Percentiles rank a stretch among this genome's conserved stretches.
Evolutionary conservation across 257 asterid species (phyloP).

Genomic region (Rubia yunnanensis): DNA sequence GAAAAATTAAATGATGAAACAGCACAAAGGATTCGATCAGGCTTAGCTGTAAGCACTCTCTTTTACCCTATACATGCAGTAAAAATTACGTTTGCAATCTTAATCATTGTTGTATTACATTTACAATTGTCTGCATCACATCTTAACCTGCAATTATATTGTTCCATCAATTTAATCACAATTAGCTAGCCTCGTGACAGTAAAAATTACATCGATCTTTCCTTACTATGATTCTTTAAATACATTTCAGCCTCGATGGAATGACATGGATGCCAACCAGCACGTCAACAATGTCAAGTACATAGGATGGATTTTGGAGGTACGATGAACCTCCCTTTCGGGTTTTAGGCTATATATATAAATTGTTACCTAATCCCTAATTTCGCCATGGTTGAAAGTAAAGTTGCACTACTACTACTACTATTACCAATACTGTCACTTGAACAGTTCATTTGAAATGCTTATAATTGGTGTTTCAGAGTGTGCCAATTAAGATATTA

Average conservation of each 20-base stretch:
- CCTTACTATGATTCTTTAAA: not conserved
- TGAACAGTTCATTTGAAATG: not conserved
- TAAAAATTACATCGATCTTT: no score
- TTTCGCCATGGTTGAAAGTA: no score
- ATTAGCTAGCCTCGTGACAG: no score
- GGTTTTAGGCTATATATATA: not conserved
- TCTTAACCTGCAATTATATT: no score
- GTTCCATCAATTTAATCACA: no score
- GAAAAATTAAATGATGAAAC: constrained; percentile 56
- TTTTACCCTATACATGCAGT: not conserved
- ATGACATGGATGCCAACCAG: constrained; percentile 88
- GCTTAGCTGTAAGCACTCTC: constrained; percentile 50
- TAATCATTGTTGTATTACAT: no score
- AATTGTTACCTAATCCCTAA: no score
- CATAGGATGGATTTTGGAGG: constrained; percentile 90
- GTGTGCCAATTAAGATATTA: constrained; percentile 55
- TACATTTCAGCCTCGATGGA: constrained; percentile 69
- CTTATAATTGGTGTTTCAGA: constrained; percentile 28
- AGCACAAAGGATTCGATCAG: constrained; percentile 43
- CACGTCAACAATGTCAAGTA: constrained; percentile 87
- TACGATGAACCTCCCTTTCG: constrained; percentile 11
- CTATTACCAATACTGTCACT: no score
- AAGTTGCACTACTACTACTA: no score
- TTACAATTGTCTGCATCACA: no score
- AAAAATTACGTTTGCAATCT: no score